Percentiles rank a stretch among this genome's conserved stretches.
These are phyloP conservation scores for Myriangium duriaei DNA, from an alignment of 2,329 filamentous ascomycete genomes.

Conservation along the genomic window DNA sequence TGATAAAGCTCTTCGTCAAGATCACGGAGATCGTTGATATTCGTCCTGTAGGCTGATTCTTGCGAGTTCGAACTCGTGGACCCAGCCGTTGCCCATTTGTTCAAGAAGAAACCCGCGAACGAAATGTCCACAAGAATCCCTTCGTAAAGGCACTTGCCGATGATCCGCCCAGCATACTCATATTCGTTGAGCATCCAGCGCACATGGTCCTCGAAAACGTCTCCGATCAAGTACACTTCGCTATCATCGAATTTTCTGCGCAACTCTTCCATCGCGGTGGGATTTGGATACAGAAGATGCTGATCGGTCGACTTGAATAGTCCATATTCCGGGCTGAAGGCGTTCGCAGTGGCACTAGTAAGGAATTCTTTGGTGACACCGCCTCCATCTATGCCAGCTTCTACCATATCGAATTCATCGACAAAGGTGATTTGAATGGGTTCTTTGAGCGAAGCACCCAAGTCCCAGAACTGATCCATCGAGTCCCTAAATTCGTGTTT, in stretches of 20 bases:
- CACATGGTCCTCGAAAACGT: constrained; percentile 45
- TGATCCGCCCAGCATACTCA: constrained; percentile 82
- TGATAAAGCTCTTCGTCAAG: constrained; percentile 85
- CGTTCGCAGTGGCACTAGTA: constrained; percentile 74
- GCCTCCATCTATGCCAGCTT: constrained; percentile 92
- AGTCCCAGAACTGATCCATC: constrained; percentile 64
- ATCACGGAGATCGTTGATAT: constrained; percentile 84
- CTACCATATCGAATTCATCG: constrained; percentile 72
- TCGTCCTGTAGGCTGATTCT: constrained; percentile 70
- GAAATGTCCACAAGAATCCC: constrained; percentile 86
- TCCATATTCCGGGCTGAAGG: constrained; percentile 46
- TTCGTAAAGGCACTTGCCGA: constrained; percentile 96
- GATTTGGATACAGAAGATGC: constrained; percentile 81
- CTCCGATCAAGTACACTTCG: constrained; percentile 16
- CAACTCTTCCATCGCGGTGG: constrained; percentile 35
- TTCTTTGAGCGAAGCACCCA: constrained; percentile 79
- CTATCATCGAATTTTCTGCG: constrained; percentile 3
- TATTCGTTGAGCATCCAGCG: constrained; percentile 57
- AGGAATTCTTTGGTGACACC: constrained; percentile 97
- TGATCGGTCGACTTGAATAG: constrained; percentile 78
- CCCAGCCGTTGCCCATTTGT: constrained; percentile 81
- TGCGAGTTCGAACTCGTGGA: constrained; percentile 49
- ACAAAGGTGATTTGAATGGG: constrained; percentile 95
- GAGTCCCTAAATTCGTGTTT: constrained; percentile 77
- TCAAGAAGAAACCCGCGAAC: constrained; percentile 89